A percentile compares a stretch with the other conserved stretches of the same genome.
phyloP scores from a whole-genome alignment of 2,329 filamentous ascomycete species.

The Aspergillus ruber region DNA sequence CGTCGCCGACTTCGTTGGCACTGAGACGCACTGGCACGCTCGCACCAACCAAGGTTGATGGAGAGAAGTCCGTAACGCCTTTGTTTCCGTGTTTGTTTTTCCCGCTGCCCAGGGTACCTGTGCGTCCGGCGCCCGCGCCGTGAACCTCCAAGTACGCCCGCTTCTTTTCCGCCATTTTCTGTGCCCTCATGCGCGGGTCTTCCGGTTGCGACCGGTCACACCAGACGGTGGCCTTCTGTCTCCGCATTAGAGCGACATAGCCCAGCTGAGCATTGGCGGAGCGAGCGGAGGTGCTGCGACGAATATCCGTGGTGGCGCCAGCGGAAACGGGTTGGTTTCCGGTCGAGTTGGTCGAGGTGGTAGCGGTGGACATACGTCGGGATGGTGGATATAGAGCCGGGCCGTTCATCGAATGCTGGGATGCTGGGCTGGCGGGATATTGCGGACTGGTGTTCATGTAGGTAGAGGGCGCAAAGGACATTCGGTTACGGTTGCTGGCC shows the following conservation, averaged over 20 bases:
- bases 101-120: constrained; percentile 58
- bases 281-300: constrained; percentile 74
- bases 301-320: constrained; percentile 32
- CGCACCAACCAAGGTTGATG: constrained; percentile 66
- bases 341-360: constrained; percentile 35
- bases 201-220: constrained; percentile 90
- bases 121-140: constrained; percentile 50
- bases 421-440: constrained; percentile 19
- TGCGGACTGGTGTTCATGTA: constrained; percentile 18
- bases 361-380: constrained; percentile 35
- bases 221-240: constrained; percentile 98
- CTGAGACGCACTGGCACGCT: constrained; percentile 87
- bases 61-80: constrained; percentile 70
- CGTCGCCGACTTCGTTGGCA: constrained; percentile 90
- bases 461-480: constrained; percentile 30
- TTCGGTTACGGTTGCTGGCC: constrained; percentile 33
- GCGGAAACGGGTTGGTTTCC: constrained; percentile 28
- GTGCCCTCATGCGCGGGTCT: constrained; percentile 74
- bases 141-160: constrained; percentile 78
- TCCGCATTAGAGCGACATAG: constrained; percentile 92
- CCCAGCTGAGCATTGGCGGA: constrained; percentile 62
- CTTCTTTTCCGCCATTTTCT: constrained; percentile 81
- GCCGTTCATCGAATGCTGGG: constrained; percentile 21
- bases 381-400: constrained; percentile 18
- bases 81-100: constrained; percentile 89